Conservation (phyloP, 1,284 basidiomycete species). For the Golubevia sp. region DNA sequence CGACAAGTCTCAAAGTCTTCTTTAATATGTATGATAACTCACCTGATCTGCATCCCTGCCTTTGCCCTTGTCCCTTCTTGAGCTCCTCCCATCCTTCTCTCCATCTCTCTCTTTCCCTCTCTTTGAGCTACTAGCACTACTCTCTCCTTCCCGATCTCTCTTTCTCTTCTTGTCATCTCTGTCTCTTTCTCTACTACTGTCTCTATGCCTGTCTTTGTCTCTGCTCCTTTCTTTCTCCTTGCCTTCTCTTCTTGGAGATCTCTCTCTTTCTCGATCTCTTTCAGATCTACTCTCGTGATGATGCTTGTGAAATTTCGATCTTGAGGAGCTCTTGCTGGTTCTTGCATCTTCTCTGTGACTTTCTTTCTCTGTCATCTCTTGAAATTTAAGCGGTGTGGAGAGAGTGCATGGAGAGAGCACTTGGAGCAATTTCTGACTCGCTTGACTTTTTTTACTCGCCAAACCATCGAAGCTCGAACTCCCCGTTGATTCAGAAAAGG, state of each 20-base stretch:
- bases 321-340: too few relatives aligned
- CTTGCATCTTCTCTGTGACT: neutral
- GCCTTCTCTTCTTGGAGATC: too few relatives aligned
- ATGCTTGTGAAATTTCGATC: too few relatives aligned
- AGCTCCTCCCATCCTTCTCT: conserved; percentile 32
- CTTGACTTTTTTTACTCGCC: too few relatives aligned
- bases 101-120: conserved; percentile 41
- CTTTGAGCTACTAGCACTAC: conserved; percentile 25
- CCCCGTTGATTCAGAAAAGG: too few relatives aligned
- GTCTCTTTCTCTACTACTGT: neutral
- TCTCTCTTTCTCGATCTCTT: too few relatives aligned
- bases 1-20: conserved; percentile 83
- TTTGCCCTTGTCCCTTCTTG: conserved; percentile 61
- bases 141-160: neutral
- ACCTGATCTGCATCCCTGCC: conserved; percentile 11
- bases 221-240: too few relatives aligned
- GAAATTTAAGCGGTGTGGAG: too few relatives aligned
- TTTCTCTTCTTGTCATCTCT: neutral
- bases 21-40: conserved; percentile 64
- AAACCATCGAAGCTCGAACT: too few relatives aligned
- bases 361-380: neutral
- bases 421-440: too few relatives aligned
- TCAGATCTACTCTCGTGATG: too few relatives aligned
- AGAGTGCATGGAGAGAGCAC: too few relatives aligned
- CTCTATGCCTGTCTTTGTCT: neutral